Conservation (phyloP, 108 stramenopile species). For the Cyclotella choctawhatcheeana region DNA sequence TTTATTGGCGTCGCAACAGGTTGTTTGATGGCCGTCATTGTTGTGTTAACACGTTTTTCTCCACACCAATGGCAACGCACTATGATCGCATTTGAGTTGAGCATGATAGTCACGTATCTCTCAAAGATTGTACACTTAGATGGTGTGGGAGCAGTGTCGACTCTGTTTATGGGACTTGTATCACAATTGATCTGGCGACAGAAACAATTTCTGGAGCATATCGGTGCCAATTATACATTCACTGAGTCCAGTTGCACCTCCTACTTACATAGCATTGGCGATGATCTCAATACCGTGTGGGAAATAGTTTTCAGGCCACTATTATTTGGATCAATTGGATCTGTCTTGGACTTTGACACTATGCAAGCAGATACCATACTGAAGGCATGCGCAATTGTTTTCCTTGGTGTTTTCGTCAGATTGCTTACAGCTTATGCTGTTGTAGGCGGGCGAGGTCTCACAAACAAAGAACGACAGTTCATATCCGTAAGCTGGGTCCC, state of each 20-base stretch:
- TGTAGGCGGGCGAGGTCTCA: constrained; percentile 16
- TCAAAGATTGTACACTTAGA: constrained; percentile 17
- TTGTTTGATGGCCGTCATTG: background rate
- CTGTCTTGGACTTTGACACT: constrained; percentile 19
- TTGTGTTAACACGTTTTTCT: constrained; percentile 12
- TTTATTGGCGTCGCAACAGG: constrained; percentile 35
- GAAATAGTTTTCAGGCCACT: constrained; percentile 37
- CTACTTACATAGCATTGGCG: constrained; percentile 21
- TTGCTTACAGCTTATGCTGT: constrained; percentile 22
- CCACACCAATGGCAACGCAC: constrained; percentile 24
- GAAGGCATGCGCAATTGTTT: constrained; percentile 23
- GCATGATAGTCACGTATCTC: constrained; percentile 25
- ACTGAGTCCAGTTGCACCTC: background rate
- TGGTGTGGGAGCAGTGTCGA: constrained; percentile 39
- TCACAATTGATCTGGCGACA: constrained; percentile 24
- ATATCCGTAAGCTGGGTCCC: constrained; percentile 51
- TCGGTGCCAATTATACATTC: background rate
- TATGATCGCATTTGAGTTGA: constrained; percentile 14
- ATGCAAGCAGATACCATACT: constrained; percentile 16
- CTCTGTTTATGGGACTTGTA: constrained; percentile 27
- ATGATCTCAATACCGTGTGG: constrained; percentile 43
- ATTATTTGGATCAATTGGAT: constrained; percentile 53
- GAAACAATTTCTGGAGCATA: constrained; percentile 2
- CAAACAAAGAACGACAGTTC: constrained; percentile 36
- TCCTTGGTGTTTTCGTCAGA: constrained; percentile 23